These are phyloP conservation scores for Aaosphaeria arxii DNA, from an alignment of 2,329 filamentous ascomycete species.

Conservation along the genomic window DNA sequence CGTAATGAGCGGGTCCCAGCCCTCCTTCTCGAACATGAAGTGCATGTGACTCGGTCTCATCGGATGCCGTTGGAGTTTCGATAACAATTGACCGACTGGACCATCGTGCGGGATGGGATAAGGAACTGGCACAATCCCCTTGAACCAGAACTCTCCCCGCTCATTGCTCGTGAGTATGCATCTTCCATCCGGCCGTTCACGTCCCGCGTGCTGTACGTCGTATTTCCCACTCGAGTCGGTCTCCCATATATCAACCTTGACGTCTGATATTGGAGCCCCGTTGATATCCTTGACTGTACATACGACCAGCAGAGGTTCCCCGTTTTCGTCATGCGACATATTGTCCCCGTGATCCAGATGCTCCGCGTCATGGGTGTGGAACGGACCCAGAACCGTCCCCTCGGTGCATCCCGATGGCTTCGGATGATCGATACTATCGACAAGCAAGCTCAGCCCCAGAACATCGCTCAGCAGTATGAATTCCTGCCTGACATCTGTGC, in stretches of 20 bases:
- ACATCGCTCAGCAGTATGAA: slow-evolving; percentile 77
- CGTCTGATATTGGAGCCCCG: slow-evolving; percentile 59
- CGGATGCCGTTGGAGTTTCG: slow-evolving; percentile 5
- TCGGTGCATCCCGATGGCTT: slow-evolving; percentile 67
- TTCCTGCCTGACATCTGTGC: slow-evolving; percentile 68
- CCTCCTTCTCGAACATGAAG: slow-evolving; percentile 59
- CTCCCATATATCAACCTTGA: slow-evolving; percentile 77
- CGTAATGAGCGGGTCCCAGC: slow-evolving; percentile 68
- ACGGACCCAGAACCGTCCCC: slow-evolving; percentile 73
- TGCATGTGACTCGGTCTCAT: slow-evolving; percentile 11
- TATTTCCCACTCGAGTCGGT: slow-evolving; percentile 73
- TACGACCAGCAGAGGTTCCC: slow-evolving; percentile 65
- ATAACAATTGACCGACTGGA: slow-evolving; percentile 55
- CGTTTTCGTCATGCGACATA: slow-evolving; percentile 65
- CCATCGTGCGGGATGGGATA: slow-evolving; percentile 76
- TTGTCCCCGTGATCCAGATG: slow-evolving; percentile 51
- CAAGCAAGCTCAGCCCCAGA: slow-evolving; percentile 70
- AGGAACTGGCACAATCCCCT: slow-evolving; percentile 73
- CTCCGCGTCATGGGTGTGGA: slow-evolving; percentile 73
- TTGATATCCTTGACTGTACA: slow-evolving; percentile 64
- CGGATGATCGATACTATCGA: slow-evolving; percentile 76
- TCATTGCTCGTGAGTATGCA: slow-evolving; percentile 66
- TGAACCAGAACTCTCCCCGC: slow-evolving; percentile 75
- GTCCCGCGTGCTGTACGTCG: slow-evolving; percentile 61
- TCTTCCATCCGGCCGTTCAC: slow-evolving; percentile 59